Percentiles rank a stretch among this genome's conserved stretches.
These are phyloP conservation scores for Yarrowia bubula DNA, from an alignment of 805 yeast genomes.

Conservation along the genomic window DNA sequence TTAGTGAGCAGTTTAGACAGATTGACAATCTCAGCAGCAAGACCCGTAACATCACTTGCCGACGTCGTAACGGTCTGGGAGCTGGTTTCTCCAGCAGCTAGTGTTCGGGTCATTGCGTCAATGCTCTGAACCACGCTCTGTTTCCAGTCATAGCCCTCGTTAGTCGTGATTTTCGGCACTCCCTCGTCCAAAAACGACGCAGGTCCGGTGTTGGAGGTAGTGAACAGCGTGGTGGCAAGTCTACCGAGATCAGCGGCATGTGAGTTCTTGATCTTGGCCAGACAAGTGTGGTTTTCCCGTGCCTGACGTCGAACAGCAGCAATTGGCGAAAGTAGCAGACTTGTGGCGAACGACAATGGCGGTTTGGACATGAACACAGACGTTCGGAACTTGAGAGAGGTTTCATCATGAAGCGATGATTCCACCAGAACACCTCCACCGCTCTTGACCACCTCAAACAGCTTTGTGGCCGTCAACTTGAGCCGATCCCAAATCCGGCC, in stretches of 20 bases:
- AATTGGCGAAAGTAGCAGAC: conserved; percentile 4
- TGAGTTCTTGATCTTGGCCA: conserved; percentile 6
- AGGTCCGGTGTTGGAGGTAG: neutral
- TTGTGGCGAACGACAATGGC: conserved; percentile 13
- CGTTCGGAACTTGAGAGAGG: neutral
- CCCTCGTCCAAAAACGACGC: conserved; percentile 5
- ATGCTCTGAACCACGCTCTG: conserved; percentile 1
- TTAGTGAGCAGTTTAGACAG: neutral
- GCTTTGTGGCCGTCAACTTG: conserved; percentile 2
- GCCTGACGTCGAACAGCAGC: conserved; percentile 3
- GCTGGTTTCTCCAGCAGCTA: neutral
- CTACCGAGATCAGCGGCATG: conserved; percentile 18
- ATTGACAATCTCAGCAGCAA: neutral
- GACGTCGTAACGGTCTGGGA: neutral
- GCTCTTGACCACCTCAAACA: neutral
- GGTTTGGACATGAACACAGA: conserved; percentile 9
- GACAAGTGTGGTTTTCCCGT: neutral
- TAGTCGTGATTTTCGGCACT: neutral
- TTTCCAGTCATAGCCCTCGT: neutral
- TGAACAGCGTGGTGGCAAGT: neutral
- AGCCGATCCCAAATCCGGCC: conserved; percentile 12
- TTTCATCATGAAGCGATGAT: conserved; percentile 3
- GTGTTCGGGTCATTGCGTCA: conserved; percentile 1
- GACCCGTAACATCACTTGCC: neutral
- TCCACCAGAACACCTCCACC: neutral